A percentile compares a stretch with the other conserved stretches of the same genome.
Conservation (phyloP, 129 eudicot species). For the Dittrichia graveolens region DNA sequence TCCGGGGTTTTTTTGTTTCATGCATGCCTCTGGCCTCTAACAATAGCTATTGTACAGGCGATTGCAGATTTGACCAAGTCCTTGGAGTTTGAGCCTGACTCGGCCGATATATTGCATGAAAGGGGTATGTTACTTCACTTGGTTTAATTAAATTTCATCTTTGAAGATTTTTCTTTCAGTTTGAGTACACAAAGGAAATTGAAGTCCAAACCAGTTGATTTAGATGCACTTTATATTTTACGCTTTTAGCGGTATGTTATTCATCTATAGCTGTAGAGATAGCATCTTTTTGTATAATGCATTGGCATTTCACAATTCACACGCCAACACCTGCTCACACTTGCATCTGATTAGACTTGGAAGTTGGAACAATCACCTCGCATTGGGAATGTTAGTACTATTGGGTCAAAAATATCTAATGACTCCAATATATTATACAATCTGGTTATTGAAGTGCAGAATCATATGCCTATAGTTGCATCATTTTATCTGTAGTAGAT, state of each 20-base stretch:
- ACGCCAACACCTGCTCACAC: background rate
- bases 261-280: background rate
- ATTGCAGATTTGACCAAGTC: conserved; percentile 95
- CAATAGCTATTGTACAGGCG: conserved; percentile 60
- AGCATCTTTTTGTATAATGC: background rate
- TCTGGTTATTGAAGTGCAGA: conserved; percentile 12
- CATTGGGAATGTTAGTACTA: conserved; percentile 7
- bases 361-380: background rate
- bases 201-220: conserved; percentile 1
- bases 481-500: background rate
- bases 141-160: conserved; percentile 6
- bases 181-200: too few relatives aligned
- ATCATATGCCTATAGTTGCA: background rate
- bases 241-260: background rate
- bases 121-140: conserved; percentile 57
- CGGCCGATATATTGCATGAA: conserved; percentile 92
- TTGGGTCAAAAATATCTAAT: conserved; percentile 11
- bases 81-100: conserved; percentile 85
- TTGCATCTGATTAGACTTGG: background rate
- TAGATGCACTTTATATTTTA: background rate
- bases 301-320: background rate
- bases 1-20: background rate
- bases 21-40: conserved; percentile 30
- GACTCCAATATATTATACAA: background rate
- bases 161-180: background rate